Conservation (phyloP, 495 filamentous ascomycete genomes). For the Tuber umbilicatum region DNA sequence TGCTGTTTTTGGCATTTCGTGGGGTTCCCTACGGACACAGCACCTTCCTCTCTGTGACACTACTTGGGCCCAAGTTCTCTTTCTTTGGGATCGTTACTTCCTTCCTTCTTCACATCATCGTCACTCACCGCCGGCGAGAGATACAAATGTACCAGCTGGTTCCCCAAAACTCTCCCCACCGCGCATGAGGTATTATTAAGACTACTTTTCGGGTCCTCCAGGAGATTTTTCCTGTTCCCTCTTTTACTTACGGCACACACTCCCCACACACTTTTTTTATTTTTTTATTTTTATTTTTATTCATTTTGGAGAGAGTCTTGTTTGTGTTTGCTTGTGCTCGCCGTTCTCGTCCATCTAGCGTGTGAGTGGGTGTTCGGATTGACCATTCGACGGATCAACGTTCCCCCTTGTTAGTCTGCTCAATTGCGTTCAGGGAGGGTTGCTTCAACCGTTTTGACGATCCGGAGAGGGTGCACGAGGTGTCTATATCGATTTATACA, state of each 20-base stretch:
- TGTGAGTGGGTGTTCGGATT: background rate
- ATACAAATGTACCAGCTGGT: conserved; percentile 16
- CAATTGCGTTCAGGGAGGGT: background rate
- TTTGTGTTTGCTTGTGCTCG: background rate
- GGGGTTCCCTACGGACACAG: background rate
- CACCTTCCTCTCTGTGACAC: background rate
- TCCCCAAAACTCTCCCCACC: conserved; percentile 7
- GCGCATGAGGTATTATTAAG: conserved; percentile 28
- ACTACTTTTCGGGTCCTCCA: conserved; percentile 8
- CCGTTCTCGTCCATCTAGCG: background rate
- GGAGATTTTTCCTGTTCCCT: background rate
- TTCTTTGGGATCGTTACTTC: background rate
- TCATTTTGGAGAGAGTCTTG: background rate
- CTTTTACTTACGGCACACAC: background rate
- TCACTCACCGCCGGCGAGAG: background rate
- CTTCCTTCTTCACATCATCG: background rate
- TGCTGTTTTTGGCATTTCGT: background rate
- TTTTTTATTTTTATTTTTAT: too few relatives aligned
- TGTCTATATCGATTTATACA: background rate
- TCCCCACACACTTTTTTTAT: too few relatives aligned
- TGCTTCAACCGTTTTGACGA: background rate
- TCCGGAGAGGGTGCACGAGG: background rate
- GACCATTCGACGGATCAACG: background rate
- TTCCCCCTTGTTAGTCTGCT: background rate
- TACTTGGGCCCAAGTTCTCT: background rate